Evolutionary conservation across 202 grass and related monocot genomes (phyloP).

Genomic region (Bolboschoenoplectus hybrid): DNA sequence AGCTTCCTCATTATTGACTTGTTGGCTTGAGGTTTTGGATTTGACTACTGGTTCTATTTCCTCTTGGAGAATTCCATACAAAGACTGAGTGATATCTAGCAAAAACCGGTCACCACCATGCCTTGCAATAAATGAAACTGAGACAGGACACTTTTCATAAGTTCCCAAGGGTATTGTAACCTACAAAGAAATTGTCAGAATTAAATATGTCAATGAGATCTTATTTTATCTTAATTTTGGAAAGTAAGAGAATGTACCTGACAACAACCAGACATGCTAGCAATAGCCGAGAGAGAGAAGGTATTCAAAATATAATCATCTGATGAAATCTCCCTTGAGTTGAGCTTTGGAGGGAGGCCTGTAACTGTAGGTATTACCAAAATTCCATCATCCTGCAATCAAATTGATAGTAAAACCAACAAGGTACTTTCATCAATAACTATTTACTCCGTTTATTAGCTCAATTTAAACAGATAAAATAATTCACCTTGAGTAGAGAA

Average conservation of each 20-base stretch:
- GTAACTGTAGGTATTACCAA: constrained; percentile 83
- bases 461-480: background rate
- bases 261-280: constrained; percentile 97
- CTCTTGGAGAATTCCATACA: constrained; percentile 82
- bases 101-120: constrained; percentile 82
- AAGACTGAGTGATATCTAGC: constrained; percentile 66
- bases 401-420: constrained; percentile 28
- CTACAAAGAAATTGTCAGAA: constrained; percentile 48
- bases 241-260: constrained; percentile 59
- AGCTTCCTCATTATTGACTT: constrained; percentile 76
- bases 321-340: constrained; percentile 72
- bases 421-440: background rate
- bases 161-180: constrained; percentile 71
- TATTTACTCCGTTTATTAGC: background rate
- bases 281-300: constrained; percentile 69
- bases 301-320: constrained; percentile 63
- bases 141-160: constrained; percentile 86
- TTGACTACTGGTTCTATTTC: constrained; percentile 62
- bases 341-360: constrained; percentile 87
- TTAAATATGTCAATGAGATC: background rate
- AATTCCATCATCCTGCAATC: constrained; percentile 92
- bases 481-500: constrained; percentile 78
- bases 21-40: constrained; percentile 70
- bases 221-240: constrained; percentile 23
- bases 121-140: constrained; percentile 87